A percentile compares a stretch with the other conserved stretches of the same genome.
These are phyloP conservation scores for Emericellopsis cladophorae DNA, from an alignment of 2,329 filamentous ascomycete species.

Conservation along the genomic window DNA sequence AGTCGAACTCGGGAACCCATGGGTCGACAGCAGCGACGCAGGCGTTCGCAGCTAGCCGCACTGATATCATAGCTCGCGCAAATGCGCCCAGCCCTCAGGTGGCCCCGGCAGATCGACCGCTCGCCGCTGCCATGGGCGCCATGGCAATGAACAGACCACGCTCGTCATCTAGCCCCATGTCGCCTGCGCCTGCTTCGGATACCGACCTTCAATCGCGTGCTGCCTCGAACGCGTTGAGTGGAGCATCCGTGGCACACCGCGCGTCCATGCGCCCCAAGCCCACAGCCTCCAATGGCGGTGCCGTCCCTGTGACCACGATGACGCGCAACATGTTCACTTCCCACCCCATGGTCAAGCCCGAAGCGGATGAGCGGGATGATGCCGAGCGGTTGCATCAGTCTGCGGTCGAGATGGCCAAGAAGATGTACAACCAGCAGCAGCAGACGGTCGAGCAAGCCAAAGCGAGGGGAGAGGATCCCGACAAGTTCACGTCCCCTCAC, in stretches of 20 bases:
- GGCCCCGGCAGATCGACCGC: constrained; percentile 46
- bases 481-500: constrained; percentile 21
- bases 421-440: constrained; percentile 67
- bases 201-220: constrained; percentile 38
- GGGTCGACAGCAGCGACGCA: constrained; percentile 19
- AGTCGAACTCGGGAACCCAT: constrained; percentile 7
- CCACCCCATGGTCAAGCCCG: constrained; percentile 56
- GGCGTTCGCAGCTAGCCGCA: constrained; percentile 21
- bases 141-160: constrained; percentile 49
- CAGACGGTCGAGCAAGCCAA: constrained; percentile 40
- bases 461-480: constrained; percentile 20
- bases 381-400: constrained; percentile 67
- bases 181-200: constrained; percentile 5
- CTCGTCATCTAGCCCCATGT: constrained; percentile 49
- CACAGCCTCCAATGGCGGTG: constrained; percentile 46
- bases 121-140: constrained; percentile 68
- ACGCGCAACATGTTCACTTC: constrained; percentile 67
- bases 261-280: constrained; percentile 30
- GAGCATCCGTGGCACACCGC: constrained; percentile 56
- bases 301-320: constrained; percentile 56
- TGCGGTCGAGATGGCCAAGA: constrained; percentile 78
- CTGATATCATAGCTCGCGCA: constrained; percentile 13
- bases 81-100: constrained; percentile 8
- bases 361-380: constrained; percentile 61
- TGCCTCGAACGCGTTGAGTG: constrained; percentile 57